Evolutionary conservation across 768 basidiomycete genomes (phyloP), one percentile per base, ranked within the genome.

Genomic region (Boletus vermiculosoides): DNA sequence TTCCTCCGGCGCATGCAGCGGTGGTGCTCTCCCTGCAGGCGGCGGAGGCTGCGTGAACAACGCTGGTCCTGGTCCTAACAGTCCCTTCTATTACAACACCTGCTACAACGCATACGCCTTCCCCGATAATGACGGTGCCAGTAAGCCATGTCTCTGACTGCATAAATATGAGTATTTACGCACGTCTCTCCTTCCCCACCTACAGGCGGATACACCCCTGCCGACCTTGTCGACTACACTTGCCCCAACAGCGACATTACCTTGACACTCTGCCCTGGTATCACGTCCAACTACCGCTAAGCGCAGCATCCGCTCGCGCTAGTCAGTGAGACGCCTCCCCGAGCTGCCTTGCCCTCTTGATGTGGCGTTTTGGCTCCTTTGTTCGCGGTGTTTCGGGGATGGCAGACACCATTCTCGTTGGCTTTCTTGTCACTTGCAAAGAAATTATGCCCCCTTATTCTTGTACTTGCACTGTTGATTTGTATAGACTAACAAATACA

Each of bases 31-130:
- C 16, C 69, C 69, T 18, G 42, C 56, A 0, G 9, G 65, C 11
- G 69, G 67, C 10, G 71, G 69, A 52, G 71, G 69, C 20, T 73
- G 71, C 46, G 22, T 11, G 28, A 59, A 61, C 54, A 65, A 69
- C 12, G 71, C 57, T 0, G 71, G 71, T 10, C 69, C 69, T 15
- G 69, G 69, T 30, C 69, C 69, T 5, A 46, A 72, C 60, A 73
- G 69, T 20, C 1, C 58, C 25, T 71, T 71, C 67, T 72, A 69
- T 55, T 62, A 73, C 22, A 3, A 30, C 28, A 59, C 58, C 5
- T 73, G 69, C 55, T 57, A 49, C 57, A 71, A 73, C 22, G 69
- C 71, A 31, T 73, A 73, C 11, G 69, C 69, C 23, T 71, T 71
- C 65, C 69, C 69, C 22, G 71, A 71, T 57, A 71, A 71, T 39